Evolutionary conservation across 768 basidiomycete species (phyloP).

Genomic region (Galerina sulciceps): DNA sequence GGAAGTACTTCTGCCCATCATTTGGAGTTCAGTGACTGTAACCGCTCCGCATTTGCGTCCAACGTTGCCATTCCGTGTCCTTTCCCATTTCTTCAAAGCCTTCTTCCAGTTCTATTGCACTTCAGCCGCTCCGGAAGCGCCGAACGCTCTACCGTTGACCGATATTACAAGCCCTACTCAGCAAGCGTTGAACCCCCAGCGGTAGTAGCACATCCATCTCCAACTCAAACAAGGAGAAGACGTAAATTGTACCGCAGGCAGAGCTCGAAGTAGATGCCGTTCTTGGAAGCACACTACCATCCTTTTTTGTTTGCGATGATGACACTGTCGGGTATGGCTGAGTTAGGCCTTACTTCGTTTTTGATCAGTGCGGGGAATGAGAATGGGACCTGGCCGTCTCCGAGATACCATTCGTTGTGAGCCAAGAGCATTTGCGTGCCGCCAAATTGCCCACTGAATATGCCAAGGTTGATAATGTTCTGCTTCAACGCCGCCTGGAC

Average conservation of each 20-base stretch:
- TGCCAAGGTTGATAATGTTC: constrained; percentile 51
- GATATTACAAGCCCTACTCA: no score
- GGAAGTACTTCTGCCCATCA: constrained; percentile 11
- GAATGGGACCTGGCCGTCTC: constrained; percentile 60
- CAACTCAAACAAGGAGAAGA: no score
- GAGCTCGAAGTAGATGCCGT: constrained; percentile 33
- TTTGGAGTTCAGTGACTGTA: background rate
- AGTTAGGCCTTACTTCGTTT: constrained; percentile 77
- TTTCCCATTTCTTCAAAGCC: background rate
- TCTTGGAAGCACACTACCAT: constrained; percentile 58
- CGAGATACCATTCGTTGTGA: constrained; percentile 68
- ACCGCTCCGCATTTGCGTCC: background rate
- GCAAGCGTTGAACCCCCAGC: no score
- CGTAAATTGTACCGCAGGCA: no score
- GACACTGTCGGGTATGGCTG: constrained; percentile 67
- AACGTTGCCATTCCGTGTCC: background rate
- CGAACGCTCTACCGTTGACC: background rate
- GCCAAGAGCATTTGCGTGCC: constrained; percentile 18
- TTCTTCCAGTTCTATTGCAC: background rate
- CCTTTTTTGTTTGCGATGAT: constrained; percentile 69
- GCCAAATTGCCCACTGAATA: background rate
- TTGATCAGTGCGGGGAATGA: constrained; percentile 73
- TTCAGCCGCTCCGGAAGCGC: constrained; percentile 13
- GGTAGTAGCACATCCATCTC: no score
- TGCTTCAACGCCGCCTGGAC: constrained; percentile 78